phyloP scores from a whole-genome alignment of 2,329 filamentous ascomycete genomes.

The Pseudogymnoascus sp. region DNA sequence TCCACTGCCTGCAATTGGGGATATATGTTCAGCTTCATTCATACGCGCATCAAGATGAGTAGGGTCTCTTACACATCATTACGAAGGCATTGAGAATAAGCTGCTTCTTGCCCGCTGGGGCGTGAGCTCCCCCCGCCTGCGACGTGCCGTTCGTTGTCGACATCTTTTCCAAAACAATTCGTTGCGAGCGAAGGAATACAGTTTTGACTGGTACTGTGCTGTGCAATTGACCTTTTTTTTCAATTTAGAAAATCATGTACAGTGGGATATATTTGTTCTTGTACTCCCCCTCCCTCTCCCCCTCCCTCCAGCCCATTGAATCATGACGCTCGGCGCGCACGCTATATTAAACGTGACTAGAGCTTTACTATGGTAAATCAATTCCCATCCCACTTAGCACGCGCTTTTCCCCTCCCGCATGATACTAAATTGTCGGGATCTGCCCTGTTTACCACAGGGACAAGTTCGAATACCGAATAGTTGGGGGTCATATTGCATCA shows the following conservation, averaged over 20 bases:
- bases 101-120: constrained; percentile 29
- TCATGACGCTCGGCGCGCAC: no score
- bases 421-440: background rate
- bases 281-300: background rate
- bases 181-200: background rate
- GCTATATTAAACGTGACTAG: background rate
- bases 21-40: constrained; percentile 24
- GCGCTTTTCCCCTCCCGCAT: background rate
- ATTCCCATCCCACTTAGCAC: background rate
- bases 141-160: background rate
- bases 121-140: background rate
- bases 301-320: no score
- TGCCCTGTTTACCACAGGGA: background rate
- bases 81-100: constrained; percentile 44
- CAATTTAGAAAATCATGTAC: background rate
- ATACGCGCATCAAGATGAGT: constrained; percentile 5
- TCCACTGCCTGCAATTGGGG: constrained; percentile 32
- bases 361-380: background rate
- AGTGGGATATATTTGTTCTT: background rate
- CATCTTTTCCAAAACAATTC: background rate
- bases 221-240: background rate
- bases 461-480: background rate
- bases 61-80: constrained; percentile 33
- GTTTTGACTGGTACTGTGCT: background rate
- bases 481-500: background rate